Evolutionary conservation across 345 rosid genomes (phyloP), one percentile per base, ranked within the genome.

Genomic region (Raphanus sativus): DNA sequence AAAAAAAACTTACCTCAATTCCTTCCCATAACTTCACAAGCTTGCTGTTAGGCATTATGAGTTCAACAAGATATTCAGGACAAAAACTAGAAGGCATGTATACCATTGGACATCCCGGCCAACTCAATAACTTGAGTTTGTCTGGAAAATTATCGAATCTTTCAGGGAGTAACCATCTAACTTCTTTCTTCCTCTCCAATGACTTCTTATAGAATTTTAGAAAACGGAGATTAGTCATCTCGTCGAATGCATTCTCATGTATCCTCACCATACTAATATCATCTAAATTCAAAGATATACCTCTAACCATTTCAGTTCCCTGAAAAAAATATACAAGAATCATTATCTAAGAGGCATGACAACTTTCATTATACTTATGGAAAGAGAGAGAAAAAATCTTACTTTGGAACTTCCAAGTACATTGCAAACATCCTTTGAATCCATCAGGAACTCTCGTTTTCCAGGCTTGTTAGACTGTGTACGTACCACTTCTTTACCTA

Each of bases 401-500:
- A 80, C 86, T 0, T 21, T 58, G 9, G 24, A 3, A 26, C 15
- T 4, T 24, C 2, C 26, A 26, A 85, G 54, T 0, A 82, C 79
- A 32, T 17, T 38, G 58, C 69, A 34, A 9, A 80, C 33, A 75
- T 85, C 84, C 26, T 72, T 73, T 0, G 78, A 38, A 12, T 42
- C 15, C 76, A 75, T 67, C 0, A 84, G 32, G 15, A 84, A 67
- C 16, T 82, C 81, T 0, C 80, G 70, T 56, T 73, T 3, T 13
- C 75, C 80, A 73, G 77, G 81, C 3, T 45, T 8, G 38, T 30
- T 25, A 1, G 79, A 67, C 5, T 82, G 76, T 38, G 8, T 1
- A 1, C 71, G 82, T 4, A 80, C 71, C 9, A 80, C 16, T 6
- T 68, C 64, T 70, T 61, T n/a, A n/a, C 85, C 84, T 82, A 80